Conservation (phyloP, 768 basidiomycete genomes). For the Polyporus arcularius region DNA sequence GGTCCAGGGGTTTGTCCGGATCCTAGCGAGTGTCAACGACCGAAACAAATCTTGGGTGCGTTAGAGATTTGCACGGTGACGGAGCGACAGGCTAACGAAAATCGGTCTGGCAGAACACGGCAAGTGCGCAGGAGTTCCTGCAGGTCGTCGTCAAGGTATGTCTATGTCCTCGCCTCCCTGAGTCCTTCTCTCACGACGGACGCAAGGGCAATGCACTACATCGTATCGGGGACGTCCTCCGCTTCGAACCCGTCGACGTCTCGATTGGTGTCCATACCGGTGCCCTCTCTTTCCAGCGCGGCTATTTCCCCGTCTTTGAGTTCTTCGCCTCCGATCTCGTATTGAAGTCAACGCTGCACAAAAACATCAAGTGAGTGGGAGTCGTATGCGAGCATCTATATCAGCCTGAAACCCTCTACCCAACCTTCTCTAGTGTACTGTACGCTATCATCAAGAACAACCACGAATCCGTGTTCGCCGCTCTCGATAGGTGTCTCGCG, state of each 20-base stretch:
- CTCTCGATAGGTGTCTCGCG: conserved; percentile 44
- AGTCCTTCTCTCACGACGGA: neutral
- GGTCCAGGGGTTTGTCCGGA: conserved; percentile 45
- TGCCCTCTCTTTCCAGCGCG: conserved; percentile 59
- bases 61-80: neutral
- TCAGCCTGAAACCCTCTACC: neutral
- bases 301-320: conserved; percentile 56
- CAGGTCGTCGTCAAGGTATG: conserved; percentile 38
- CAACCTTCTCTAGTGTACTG: conserved; percentile 4
- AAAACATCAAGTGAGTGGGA: conserved; percentile 49
- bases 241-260: conserved; percentile 44
- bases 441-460: conserved; percentile 20
- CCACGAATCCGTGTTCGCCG: conserved; percentile 41
- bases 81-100: conserved; percentile 30
- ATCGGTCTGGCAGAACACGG: conserved; percentile 35
- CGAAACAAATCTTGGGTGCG: conserved; percentile 23
- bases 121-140: conserved; percentile 52
- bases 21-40: conserved; percentile 13
- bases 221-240: conserved; percentile 51
- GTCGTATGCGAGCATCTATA: neutral
- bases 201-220: conserved; percentile 50
- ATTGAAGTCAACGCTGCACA: conserved; percentile 53
- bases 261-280: conserved; percentile 31
- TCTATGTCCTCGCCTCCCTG: neutral
- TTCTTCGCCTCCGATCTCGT: conserved; percentile 62